Evolutionary conservation across 495 filamentous ascomycete species (phyloP), one percentile per base, ranked within the genome.

Genomic region (Penicillium odoratum): DNA sequence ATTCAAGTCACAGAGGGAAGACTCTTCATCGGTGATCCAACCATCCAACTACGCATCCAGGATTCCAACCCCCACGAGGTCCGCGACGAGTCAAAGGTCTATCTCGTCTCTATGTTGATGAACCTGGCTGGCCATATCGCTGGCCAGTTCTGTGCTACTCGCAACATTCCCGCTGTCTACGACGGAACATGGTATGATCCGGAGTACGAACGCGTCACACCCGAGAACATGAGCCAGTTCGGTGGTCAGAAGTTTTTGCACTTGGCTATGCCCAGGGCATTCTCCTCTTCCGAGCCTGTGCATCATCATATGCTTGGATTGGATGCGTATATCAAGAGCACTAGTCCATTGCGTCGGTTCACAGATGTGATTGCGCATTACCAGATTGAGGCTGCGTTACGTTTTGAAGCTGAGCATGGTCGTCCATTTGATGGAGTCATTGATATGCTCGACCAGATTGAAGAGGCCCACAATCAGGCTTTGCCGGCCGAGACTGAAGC

Each of bases 311-410:
- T 79, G 8, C 72, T 97, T 18, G 92, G 90, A 11, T 60, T 88
- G 5, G 74, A 85, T 46, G 75, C 84, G 38, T 96, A 97, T 67
- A 75, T 85, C 58, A 94, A 91, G 64, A 84, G 85, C 40, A 98
- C 94, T 3, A 92, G 87, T 60, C 94, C 94, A 3, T 78, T 98
- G 7, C 89, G 94, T 16, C 82, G 94, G 30, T 97, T 87, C 72
- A 73, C 74, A 15, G 94, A 98, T 69, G 71, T 98, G 59, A 74
- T 97, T n/a, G 78, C 83, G 0, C 92, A 97, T 69, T 97, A 91
- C 81, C 93, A 98, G 64, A 92, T 98, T 60, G 87, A 95, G 70
- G 86, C 91, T 0, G 88, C 88, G 0, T 68, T 98, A 40, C 80
- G 85, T 7, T 83, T 89, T 66, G 92, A 94, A 74, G 72, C 79